Percentiles rank a stretch among this genome's conserved stretches.
Evolutionary conservation across 1,284 basidiomycete genomes (phyloP).

Genomic region (Ustilago esculenta): DNA sequence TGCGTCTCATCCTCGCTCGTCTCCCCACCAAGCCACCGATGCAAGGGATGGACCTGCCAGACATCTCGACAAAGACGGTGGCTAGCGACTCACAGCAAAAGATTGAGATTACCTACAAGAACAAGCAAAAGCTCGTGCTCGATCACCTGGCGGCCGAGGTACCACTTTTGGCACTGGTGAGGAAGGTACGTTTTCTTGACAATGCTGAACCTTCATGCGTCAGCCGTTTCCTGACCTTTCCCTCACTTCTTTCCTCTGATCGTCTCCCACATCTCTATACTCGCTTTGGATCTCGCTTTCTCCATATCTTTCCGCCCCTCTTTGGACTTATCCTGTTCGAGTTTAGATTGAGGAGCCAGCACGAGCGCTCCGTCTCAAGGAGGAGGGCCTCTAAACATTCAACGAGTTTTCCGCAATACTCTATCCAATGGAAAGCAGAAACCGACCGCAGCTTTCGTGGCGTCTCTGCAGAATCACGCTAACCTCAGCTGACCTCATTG

Average conservation of each 20-base stretch:
- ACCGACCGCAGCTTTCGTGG: no score
- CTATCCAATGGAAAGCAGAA: no score
- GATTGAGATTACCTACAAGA: slow-evolving; percentile 42
- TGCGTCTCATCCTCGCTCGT: slow-evolving; percentile 36
- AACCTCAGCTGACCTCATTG: no score
- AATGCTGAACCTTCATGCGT: no score
- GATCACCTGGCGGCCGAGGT: slow-evolving; percentile 15
- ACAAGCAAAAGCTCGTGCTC: slow-evolving; percentile 40
- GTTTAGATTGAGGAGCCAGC: slow-evolving; percentile 51
- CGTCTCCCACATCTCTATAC: no score
- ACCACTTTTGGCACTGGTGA: slow-evolving; percentile 23
- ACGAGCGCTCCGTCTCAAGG: slow-evolving; percentile 40
- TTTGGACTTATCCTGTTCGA: no score
- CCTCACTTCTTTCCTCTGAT: neutral
- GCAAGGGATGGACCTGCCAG: slow-evolving; percentile 40
- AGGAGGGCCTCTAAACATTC: slow-evolving; percentile 32
- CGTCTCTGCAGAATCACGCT: no score
- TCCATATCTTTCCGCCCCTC: no score
- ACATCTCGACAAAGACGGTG: slow-evolving; percentile 34
- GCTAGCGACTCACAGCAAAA: slow-evolving; percentile 21
- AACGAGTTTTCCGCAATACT: neutral
- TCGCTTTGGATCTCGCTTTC: no score
- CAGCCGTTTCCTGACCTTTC: no score
- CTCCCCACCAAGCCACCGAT: slow-evolving; percentile 32
- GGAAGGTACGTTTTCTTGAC: slow-evolving; percentile 39